Base-by-base conservation (phyloP, 106 monocot genomes). In the Dactylorhiza incarnata region DNA sequence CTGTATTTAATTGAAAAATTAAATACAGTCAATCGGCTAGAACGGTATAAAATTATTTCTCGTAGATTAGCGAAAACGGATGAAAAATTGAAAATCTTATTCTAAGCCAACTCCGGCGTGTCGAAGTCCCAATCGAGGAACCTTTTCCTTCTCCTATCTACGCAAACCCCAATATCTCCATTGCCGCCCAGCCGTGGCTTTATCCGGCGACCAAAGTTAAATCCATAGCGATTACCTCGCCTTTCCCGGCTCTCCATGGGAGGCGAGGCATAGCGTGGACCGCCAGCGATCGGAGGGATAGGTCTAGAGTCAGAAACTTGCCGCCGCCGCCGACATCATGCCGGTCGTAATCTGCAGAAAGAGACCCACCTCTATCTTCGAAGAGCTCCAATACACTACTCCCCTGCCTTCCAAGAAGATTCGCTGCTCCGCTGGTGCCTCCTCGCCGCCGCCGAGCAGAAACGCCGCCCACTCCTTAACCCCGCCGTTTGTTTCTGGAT, bases 291-390 rank as follows among this genome's bases (percentile, higher is more conserved):
- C 9, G 66, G 37, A 66, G 66, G 66, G 66, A 66, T 66, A 15
- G 45, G 45, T 17, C 17, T 16, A 17, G 46, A 8, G 46, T n/a
- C 45, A 15, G 45, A 16, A 17, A 70, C 45, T 22, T 0, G 6
- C 43, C 17, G 45, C 16, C 15, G 45, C 5, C 69, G 45, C 45
- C 43, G 45, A n/a, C 46, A 70, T 25, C 69, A 70, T 70, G 69
- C 46, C 69, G 45, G 69, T 45, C 45, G 43, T 70, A 46, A 45
- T 70, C 43, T 70, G 69, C 69, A 70, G 69, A n/a, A 70, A 70
- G 69, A 70, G 69, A 70, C 46, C 69, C 45, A 46, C 46, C 45
- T 70, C 69, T 70, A 70, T 70, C 2, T 70, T 70, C 45, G 69
- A 70, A 44, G 69, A 70, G 12, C 45, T 70, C 69, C 46, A 70